Evolutionary conservation across 768 basidiomycete genomes (phyloP).

Genomic region (Lepiota venenata): DNA sequence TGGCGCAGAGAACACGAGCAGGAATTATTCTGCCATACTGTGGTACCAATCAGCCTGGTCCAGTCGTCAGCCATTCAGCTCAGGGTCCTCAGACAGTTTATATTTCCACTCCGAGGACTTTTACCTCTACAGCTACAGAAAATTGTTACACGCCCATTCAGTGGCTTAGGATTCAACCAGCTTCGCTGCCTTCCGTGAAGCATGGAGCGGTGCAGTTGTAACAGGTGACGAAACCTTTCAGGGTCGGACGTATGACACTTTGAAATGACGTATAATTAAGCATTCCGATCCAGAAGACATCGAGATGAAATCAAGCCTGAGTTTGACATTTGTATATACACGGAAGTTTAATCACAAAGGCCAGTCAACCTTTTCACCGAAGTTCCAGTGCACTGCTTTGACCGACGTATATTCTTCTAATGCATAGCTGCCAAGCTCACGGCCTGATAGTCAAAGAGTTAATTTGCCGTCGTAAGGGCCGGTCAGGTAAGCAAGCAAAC

Average conservation of each 20-base stretch:
- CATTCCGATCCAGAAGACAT: not conserved
- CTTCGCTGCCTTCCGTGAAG: not conserved
- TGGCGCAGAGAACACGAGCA: not conserved
- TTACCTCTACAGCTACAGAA: not conserved
- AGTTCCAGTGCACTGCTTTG: constrained; percentile 87
- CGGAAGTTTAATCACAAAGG: constrained; percentile 47
- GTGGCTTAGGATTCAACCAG: not conserved
- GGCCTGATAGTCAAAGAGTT: constrained; percentile 43
- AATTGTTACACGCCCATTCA: not conserved
- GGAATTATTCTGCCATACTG: not conserved
- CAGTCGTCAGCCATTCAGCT: constrained; percentile 2
- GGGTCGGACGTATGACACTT: not conserved
- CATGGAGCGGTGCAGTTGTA: not conserved
- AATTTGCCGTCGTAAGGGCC: not conserved
- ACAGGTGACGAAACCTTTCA: not conserved
- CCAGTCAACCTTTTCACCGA: constrained; percentile 77
- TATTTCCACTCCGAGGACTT: constrained; percentile 1
- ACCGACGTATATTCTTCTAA: constrained; percentile 82
- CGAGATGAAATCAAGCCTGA: not conserved
- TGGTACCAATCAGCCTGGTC: constrained; percentile 8
- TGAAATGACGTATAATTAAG: constrained; percentile 4
- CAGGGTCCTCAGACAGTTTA: not conserved
- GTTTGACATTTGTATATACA: not conserved
- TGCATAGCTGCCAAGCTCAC: constrained; percentile 84
- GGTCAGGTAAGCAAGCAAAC: constrained; percentile 16